These are phyloP conservation scores for Dunaliella primolecta DNA, from an alignment of 139 green algal genomes.

Conservation along the genomic window DNA sequence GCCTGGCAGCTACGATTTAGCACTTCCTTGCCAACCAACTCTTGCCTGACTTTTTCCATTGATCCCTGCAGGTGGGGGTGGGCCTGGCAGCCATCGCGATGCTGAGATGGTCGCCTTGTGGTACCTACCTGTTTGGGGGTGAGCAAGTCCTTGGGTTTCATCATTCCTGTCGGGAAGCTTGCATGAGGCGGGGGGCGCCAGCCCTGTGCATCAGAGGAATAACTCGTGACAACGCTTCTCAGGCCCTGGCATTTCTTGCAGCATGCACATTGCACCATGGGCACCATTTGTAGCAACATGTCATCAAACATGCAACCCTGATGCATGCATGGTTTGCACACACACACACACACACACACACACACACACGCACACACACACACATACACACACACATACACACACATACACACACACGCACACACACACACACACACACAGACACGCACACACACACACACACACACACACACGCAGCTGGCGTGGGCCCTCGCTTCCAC, in stretches of 20 bases:
- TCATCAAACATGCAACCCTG: too few species aligned
- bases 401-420: neutral
- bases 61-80: slow-evolving; percentile 27
- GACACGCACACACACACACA: slow-evolving; percentile 13
- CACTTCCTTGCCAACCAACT: too few species aligned
- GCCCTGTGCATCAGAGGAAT: too few species aligned
- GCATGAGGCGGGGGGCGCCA: too few species aligned
- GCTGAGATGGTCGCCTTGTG: slow-evolving; percentile 52
- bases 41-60: too few species aligned
- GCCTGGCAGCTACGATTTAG: too few species aligned
- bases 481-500: slow-evolving; percentile 24
- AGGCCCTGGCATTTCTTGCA: too few species aligned
- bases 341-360: neutral
- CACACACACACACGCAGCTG: slow-evolving; percentile 15
- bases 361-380: slow-evolving; percentile 8
- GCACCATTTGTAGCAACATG: too few species aligned
- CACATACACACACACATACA: slow-evolving; percentile 2
- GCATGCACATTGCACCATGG: too few species aligned
- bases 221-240: too few species aligned
- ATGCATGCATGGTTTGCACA: neutral
- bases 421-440: neutral
- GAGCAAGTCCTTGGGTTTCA: neutral
- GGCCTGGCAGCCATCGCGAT: slow-evolving; percentile 24
- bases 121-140: slow-evolving; percentile 54
- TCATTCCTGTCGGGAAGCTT: neutral